Base-by-base conservation (phyloP, 2,329 filamentous ascomycete species). In the Domatiomyces catenatus region DNA sequence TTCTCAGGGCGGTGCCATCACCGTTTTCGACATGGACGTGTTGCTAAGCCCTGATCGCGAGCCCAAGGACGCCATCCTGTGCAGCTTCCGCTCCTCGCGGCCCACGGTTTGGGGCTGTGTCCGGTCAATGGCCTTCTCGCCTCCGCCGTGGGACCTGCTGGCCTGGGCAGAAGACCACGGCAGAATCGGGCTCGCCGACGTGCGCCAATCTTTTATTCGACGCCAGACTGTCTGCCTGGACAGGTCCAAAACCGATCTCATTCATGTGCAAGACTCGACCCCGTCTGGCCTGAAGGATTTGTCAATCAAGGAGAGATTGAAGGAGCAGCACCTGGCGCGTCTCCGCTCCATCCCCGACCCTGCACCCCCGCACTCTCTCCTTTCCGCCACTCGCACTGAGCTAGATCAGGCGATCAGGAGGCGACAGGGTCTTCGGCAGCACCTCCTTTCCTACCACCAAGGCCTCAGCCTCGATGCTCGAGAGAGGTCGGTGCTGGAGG, bases 111-210 rank as follows among this genome's bases (percentile, higher is more conserved):
- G 79, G 19, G 90, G 90, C 44, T 88, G 90, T 28, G 81, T 96
- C 49, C 79, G 92, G 54, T 86, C 88, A 54, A 93, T 96, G 84
- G 76, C 83, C 1, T 98, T 98, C 63, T 88, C 86, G 3, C 89
- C 90, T 0, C 84, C 85, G 1, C 86, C 89, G 0, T 90, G 83
- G 72, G 90, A 95, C 63, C 76, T 98, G 17, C 71, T 98, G 42
- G 84, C 93, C 5, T 96, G 92, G 89, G 86, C 88, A 7, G 92
- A 98, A 66, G 86, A 94, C 60, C 82, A 85, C 55, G 71, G 71
- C 15, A 64, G 68, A 54, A 68, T 68, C 44, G 71, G 71, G 6
- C 58, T 74, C 51, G 69, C 69, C 28, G 71, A 74, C 58, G 60
- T 73, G 47, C 70, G 71, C 42, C 69, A 68, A 52, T 61, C 60